Percentiles rank a stretch among this genome's conserved stretches.
phyloP scores from a whole-genome alignment of 371 early-diverging fungal genomes.

The Mortierella polycephala region DNA sequence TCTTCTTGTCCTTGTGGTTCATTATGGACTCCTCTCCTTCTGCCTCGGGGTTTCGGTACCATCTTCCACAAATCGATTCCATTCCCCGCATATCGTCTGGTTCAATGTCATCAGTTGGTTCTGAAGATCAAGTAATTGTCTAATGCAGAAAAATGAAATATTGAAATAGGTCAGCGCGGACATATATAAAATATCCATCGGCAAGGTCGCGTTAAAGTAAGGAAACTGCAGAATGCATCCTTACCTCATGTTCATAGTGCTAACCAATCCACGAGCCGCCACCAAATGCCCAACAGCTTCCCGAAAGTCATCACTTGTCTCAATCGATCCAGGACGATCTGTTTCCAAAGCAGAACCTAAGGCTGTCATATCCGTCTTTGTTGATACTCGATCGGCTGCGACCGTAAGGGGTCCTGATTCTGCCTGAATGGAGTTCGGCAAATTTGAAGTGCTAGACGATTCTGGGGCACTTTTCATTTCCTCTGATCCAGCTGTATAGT shows the following conservation, averaged over 20 bases:
- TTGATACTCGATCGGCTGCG: background rate
- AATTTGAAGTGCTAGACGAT: background rate
- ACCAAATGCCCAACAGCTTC: slow-evolving; percentile 10
- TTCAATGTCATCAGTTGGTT: slow-evolving; percentile 26
- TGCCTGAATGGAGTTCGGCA: background rate
- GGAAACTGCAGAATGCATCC: background rate
- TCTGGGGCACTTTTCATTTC: background rate
- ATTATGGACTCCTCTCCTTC: too few species aligned
- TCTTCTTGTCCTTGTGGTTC: too few species aligned
- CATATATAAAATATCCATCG: too few species aligned
- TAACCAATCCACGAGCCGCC: slow-evolving; percentile 17
- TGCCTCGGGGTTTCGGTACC: background rate
- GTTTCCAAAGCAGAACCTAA: background rate
- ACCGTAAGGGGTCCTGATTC: background rate
- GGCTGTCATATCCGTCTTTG: background rate
- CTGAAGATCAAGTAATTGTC: slow-evolving; percentile 40
- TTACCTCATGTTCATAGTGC: slow-evolving; percentile 24
- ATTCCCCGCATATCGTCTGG: slow-evolving; percentile 21
- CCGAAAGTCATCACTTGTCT: slow-evolving; percentile 11
- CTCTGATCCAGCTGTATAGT: background rate
- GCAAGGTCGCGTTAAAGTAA: too few species aligned
- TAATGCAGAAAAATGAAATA: slow-evolving; percentile 1
- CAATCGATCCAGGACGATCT: background rate
- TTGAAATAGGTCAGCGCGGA: too few species aligned
- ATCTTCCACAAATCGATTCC: slow-evolving; percentile 17